phyloP scores from a whole-genome alignment of 495 filamentous ascomycete species.

The Tuber calosporum region DNA sequence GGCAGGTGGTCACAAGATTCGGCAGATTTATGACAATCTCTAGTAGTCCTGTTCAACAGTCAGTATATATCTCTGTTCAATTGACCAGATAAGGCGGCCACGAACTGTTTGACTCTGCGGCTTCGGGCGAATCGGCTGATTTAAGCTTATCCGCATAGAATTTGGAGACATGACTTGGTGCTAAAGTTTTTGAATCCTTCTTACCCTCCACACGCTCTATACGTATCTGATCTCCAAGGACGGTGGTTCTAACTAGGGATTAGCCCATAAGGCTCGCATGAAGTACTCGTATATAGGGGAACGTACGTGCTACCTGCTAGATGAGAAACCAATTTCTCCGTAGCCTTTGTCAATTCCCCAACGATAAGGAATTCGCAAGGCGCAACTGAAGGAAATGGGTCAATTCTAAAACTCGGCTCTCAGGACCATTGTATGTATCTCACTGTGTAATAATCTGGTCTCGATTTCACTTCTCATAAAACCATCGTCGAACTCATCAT shows the following conservation, averaged over 20 bases:
- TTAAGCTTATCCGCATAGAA: constrained; percentile 92
- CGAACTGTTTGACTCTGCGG: constrained; percentile 41
- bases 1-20: constrained; percentile 79
- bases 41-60: constrained; percentile 49
- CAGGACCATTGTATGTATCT: neutral
- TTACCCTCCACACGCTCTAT: constrained; percentile 58
- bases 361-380: constrained; percentile 96
- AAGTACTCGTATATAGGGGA: neutral
- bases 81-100: neutral
- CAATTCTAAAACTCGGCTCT: neutral
- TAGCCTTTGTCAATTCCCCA: constrained; percentile 83
- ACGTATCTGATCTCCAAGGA: constrained; percentile 83
- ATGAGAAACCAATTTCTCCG: constrained; percentile 86
- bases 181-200: constrained; percentile 68
- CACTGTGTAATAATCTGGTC: constrained; percentile 76
- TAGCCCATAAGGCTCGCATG: constrained; percentile 5
- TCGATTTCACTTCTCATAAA: constrained; percentile 98
- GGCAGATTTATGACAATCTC: constrained; percentile 81
- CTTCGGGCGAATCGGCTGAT: constrained; percentile 44
- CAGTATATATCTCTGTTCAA: constrained; percentile 47
- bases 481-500: constrained; percentile 93
- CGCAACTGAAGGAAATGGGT: constrained; percentile 49
- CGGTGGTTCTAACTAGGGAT: constrained; percentile 54
- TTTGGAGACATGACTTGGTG: constrained; percentile 78
- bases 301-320: constrained; percentile 61